Evolutionary conservation across 1,284 basidiomycete genomes (phyloP).

Genomic region (Apiotrichum laibachii): DNA sequence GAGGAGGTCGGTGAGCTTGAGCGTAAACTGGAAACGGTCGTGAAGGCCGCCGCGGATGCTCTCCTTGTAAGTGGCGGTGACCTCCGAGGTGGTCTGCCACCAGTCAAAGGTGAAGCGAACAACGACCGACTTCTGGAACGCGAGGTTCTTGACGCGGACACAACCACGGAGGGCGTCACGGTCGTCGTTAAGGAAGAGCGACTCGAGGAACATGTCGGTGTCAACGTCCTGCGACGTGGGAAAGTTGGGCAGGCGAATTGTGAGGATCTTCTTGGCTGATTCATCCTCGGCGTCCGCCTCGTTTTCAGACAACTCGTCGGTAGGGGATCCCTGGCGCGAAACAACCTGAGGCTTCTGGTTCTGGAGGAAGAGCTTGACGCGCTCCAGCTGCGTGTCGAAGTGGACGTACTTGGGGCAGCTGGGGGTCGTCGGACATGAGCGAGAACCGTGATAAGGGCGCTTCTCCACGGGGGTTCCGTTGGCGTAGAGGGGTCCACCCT

Average conservation of each 20-base stretch:
- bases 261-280: slow-evolving; percentile 40
- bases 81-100: slow-evolving; percentile 95
- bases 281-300: slow-evolving; percentile 64
- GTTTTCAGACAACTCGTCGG: slow-evolving; percentile 73
- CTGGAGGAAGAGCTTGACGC: slow-evolving; percentile 85
- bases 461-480: slow-evolving; percentile 53
- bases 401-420: slow-evolving; percentile 76
- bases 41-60: slow-evolving; percentile 60
- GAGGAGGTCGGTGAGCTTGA: slow-evolving; percentile 56
- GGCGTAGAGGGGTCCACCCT: slow-evolving; percentile 54
- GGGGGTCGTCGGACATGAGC: slow-evolving; percentile 69
- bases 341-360: slow-evolving; percentile 93
- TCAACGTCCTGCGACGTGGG: slow-evolving; percentile 52
- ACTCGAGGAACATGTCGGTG: slow-evolving; percentile 57
- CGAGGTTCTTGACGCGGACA: slow-evolving; percentile 77
- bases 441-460: slow-evolving; percentile 60
- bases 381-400: slow-evolving; percentile 84
- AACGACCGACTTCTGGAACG: slow-evolving; percentile 82
- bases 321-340: slow-evolving; percentile 83
- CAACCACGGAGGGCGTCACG: slow-evolving; percentile 62
- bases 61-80: slow-evolving; percentile 72
- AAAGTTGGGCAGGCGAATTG: slow-evolving; percentile 57
- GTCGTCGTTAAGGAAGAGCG: slow-evolving; percentile 63
- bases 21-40: slow-evolving; percentile 60
- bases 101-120: slow-evolving; percentile 89